Conservation (phyloP, 1,139 yeast species). For the Yamadazyma trypodendri region DNA sequence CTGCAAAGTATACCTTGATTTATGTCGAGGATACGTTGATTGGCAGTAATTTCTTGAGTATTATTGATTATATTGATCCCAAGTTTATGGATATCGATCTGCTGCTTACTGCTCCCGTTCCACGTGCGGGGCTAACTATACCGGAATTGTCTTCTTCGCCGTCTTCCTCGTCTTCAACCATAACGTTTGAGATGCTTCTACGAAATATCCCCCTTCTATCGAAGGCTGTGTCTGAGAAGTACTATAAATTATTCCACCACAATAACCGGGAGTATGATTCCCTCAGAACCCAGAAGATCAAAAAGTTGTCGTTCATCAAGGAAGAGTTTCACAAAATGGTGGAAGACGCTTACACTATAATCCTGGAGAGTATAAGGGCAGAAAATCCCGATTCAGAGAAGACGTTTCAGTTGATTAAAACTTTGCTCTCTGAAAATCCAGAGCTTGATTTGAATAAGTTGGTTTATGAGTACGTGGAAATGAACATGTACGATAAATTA, state of each 20-base stretch:
- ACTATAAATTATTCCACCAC: slow-evolving; percentile 43
- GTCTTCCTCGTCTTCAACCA: neutral
- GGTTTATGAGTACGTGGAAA: slow-evolving; percentile 69
- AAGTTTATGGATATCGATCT: slow-evolving; percentile 4
- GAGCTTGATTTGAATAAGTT: slow-evolving; percentile 52
- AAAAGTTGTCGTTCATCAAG: slow-evolving; percentile 27
- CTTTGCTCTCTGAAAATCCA: slow-evolving; percentile 36
- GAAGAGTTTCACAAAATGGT: slow-evolving; percentile 35
- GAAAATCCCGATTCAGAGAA: slow-evolving; percentile 39
- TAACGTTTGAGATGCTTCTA: slow-evolving; percentile 44
- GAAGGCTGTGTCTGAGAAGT: slow-evolving; percentile 46
- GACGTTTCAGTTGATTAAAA: slow-evolving; percentile 31
- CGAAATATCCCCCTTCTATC: slow-evolving; percentile 49
- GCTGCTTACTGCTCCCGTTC: too few relatives aligned
- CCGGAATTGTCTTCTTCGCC: slow-evolving; percentile 2
- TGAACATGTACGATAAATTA: slow-evolving; percentile 60
- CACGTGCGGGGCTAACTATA: neutral
- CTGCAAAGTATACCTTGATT: slow-evolving; percentile 52
- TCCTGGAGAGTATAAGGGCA: slow-evolving; percentile 41
- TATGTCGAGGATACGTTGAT: slow-evolving; percentile 51
- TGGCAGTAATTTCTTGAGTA: slow-evolving; percentile 27
- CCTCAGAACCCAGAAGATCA: slow-evolving; percentile 31
- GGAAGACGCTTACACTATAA: slow-evolving; percentile 37
- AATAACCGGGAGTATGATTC: slow-evolving; percentile 36
- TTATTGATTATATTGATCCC: slow-evolving; percentile 15